Evolutionary conservation across 441 rosid species (phyloP).

Genomic region (Rhodomyrtus psidioides): DNA sequence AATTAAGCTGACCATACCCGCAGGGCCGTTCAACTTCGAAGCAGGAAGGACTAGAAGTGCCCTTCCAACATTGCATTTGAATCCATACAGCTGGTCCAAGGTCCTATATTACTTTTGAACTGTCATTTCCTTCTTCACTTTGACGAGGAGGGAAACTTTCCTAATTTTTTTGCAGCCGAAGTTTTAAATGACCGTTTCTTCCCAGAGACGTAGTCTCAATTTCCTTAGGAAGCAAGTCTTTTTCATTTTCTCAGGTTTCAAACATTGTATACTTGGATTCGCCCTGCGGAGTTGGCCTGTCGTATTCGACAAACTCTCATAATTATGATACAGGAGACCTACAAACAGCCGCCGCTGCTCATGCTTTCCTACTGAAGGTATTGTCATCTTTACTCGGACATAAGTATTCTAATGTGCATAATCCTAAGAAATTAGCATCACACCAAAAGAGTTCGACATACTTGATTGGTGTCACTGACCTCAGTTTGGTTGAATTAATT

Average conservation of each 20-base stretch:
- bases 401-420: not conserved
- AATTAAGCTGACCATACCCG: not conserved
- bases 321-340: constrained; percentile 30
- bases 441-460: not conserved
- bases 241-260: constrained; percentile 33
- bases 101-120: constrained; percentile 11
- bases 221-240: not conserved
- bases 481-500: not conserved
- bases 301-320: constrained; percentile 25
- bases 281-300: constrained; percentile 51
- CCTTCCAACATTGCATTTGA: constrained; percentile 41
- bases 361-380: constrained; percentile 46
- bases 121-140: not conserved
- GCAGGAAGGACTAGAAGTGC: constrained; percentile 20
- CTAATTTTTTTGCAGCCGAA: not conserved
- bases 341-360: constrained; percentile 40
- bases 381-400: not conserved
- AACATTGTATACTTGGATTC: constrained; percentile 55
- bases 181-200: not conserved
- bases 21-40: constrained; percentile 57
- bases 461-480: not conserved
- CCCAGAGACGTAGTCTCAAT: not conserved
- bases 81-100: constrained; percentile 68
- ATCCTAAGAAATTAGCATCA: not conserved
- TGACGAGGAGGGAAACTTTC: not conserved